Evolutionary conservation across 139 green algal species (phyloP).

Genomic region (Chlorella sorokiniana): DNA sequence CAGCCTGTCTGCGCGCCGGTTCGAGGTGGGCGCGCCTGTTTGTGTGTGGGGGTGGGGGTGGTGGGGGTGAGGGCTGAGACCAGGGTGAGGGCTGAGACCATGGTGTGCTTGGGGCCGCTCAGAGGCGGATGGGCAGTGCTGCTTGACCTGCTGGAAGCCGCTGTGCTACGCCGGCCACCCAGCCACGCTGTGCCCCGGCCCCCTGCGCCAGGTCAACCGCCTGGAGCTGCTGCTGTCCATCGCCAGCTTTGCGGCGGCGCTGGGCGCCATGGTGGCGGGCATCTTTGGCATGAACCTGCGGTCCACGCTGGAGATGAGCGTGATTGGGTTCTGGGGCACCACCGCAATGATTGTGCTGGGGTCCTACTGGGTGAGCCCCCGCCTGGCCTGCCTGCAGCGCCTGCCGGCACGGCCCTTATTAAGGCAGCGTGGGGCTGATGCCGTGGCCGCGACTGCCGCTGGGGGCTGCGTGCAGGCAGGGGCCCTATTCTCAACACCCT

Average conservation of each 20-base stretch:
- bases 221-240: slow-evolving; percentile 92
- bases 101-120: no score
- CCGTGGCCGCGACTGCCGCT: no score
- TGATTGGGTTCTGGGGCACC: slow-evolving; percentile 85
- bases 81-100: neutral
- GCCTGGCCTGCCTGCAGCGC: no score
- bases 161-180: neutral
- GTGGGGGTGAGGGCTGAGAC: neutral
- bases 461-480: no score
- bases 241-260: slow-evolving; percentile 84
- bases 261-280: slow-evolving; percentile 86
- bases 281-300: slow-evolving; percentile 83
- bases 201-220: slow-evolving; percentile 74
- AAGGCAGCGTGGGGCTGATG: no score
- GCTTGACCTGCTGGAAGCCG: no score
- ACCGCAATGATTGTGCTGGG: slow-evolving; percentile 76
- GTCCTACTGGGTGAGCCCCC: slow-evolving; percentile 57
- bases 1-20: slow-evolving; percentile 78
- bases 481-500: neutral
- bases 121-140: no score
- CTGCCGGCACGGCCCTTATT: no score
- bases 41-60: neutral
- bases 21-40: slow-evolving; percentile 64
- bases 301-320: slow-evolving; percentile 80
- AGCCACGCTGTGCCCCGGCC: no score